Evolutionary conservation across 2,329 filamentous ascomycete genomes (phyloP), one percentile per base, ranked within the genome.

Genomic region (Rhynchosporium agropyri): DNA sequence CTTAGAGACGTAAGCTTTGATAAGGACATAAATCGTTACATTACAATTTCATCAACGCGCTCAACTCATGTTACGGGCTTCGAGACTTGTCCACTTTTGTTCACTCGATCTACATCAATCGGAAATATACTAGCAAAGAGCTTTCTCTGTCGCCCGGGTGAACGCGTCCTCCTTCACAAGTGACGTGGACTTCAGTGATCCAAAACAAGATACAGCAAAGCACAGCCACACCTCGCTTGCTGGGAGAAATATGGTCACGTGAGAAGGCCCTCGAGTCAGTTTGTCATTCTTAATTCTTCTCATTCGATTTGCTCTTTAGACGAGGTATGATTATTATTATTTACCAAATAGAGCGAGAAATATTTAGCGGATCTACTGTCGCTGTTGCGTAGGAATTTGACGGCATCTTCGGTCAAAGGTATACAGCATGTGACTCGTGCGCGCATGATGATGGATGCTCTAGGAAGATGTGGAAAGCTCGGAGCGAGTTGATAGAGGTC

Each of bases 401-500:
- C 1, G 20, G 20, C 20, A 20, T 20, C 20, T 20, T 20, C 20
- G 20, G 20, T 20, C 20, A 1, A 20, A 20, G 20, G 20, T 20
- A 20, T 1, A 20, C 20, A 20, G 20, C 20, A 20, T 20, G 20
- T 20, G 20, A 20, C 20, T 20, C 20, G 20, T 20, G 20, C 20
- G 20, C 20, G 20, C 20, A 20, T 20, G 20, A 20, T 20, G 20
- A 20, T 20, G 20, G 20, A 20, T 20, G 20, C 20, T 20, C 20
- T 20, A 1, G 20, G 20, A 20, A 20, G 20, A 20, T 20, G 20
- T 20, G 20, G 20, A 20, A 20, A 43, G 40, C 6, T 91, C 95
- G 77, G 81, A 83, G 7, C 80, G 83, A 45, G 90, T 84, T 0
- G 87, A 89, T 68, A 83, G 88, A 49, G 86, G 90, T 67, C 68